phyloP scores from a whole-genome alignment of 371 early-diverging fungal genomes.

The Mortierella sp. region DNA sequence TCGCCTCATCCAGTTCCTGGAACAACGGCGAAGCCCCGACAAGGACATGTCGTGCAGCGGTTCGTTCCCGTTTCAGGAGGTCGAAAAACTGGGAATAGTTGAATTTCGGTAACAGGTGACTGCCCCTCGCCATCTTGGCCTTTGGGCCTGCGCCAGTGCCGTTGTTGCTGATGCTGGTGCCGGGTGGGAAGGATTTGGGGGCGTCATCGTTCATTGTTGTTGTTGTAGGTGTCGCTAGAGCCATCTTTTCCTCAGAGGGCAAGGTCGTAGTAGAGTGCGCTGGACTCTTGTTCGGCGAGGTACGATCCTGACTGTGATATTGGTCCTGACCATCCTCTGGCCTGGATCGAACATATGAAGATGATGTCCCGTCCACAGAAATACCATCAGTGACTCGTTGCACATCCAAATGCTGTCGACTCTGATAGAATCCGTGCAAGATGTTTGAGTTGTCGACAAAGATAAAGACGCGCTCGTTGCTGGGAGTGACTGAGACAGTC shows the following conservation, averaged over 20 bases:
- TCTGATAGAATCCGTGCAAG: conserved; percentile 53
- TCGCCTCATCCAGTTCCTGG: conserved; percentile 55
- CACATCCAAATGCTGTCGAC: conserved; percentile 7
- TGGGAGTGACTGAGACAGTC: not conserved
- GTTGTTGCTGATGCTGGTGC: not conserved
- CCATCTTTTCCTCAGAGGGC: not conserved
- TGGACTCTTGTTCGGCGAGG: not conserved
- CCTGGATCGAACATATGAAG: not conserved
- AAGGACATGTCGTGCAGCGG: conserved; percentile 42
- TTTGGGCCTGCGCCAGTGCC: not conserved
- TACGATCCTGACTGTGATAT: not conserved
- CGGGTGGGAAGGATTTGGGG: not conserved
- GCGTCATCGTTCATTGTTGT: not conserved
- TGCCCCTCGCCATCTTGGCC: conserved; percentile 36
- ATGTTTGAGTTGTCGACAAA: conserved; percentile 64
- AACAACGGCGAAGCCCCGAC: conserved; percentile 59
- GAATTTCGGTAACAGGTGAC: conserved; percentile 36
- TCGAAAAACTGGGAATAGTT: conserved; percentile 50
- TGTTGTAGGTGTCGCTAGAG: not conserved
- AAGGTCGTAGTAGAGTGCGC: too few relatives aligned
- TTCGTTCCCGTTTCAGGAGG: conserved; percentile 42
- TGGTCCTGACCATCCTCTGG: not conserved
- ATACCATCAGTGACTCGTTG: not conserved
- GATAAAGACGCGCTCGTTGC: conserved; percentile 41
- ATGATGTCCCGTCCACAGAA: not conserved